Percentiles rank a stretch among this genome's conserved stretches.
Conservation (phyloP, 2,329 filamentous ascomycete species). For the Hortaea werneckii region DNA sequence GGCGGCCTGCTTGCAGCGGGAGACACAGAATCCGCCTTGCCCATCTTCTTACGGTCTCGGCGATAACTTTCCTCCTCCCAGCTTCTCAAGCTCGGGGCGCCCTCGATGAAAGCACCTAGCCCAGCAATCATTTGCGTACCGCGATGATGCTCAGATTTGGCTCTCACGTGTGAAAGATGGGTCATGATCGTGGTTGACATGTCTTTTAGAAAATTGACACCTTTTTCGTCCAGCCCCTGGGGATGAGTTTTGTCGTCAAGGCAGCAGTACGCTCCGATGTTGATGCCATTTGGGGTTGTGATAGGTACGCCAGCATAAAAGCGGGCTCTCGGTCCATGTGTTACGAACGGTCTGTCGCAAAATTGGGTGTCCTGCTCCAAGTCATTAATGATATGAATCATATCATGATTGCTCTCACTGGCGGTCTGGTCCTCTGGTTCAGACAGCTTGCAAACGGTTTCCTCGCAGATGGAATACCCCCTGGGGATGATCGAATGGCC, state of each 20-base stretch:
- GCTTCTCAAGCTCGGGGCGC: conserved; percentile 2
- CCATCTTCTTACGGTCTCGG: not conserved
- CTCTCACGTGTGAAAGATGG: conserved; percentile 48
- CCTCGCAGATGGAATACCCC: conserved; percentile 22
- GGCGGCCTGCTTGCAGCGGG: not conserved
- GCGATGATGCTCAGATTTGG: conserved; percentile 42
- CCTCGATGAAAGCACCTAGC: conserved; percentile 21
- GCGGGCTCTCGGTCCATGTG: conserved; percentile 16
- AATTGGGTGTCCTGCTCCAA: conserved; percentile 18
- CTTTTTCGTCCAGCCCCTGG: conserved; percentile 37
- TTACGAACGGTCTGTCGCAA: conserved; percentile 20
- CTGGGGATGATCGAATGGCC: conserved; percentile 21
- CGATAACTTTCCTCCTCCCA: conserved; percentile 3
- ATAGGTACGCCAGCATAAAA: conserved; percentile 55
- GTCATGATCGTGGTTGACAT: conserved; percentile 50
- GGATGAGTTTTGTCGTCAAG: conserved; percentile 45
- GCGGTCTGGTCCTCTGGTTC: not conserved
- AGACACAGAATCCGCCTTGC: not conserved
- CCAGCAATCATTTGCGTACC: conserved; percentile 47
- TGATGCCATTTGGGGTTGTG: conserved; percentile 45
- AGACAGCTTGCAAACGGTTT: conserved; percentile 15
- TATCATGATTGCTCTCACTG: not conserved
- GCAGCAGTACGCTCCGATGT: conserved; percentile 52
- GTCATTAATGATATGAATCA: conserved; percentile 20
- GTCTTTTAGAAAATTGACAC: conserved; percentile 47